Base-by-base conservation (phyloP, 2,329 filamentous ascomycete species). In the Pseudogymnoascus sp. region DNA sequence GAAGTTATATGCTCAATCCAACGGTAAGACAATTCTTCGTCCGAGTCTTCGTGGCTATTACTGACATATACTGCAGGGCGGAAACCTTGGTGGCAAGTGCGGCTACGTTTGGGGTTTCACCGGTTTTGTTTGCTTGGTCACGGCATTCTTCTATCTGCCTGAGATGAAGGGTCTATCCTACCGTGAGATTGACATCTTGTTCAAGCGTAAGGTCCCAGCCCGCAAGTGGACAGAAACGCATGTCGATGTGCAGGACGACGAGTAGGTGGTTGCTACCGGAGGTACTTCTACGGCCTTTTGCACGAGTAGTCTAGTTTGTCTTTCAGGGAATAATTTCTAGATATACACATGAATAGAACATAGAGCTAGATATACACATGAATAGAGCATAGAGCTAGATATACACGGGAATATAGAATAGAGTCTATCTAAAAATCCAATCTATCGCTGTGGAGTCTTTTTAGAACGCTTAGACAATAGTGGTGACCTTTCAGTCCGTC, bases 1-100 rank as follows among this genome's bases (percentile, higher is more conserved):
- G 77, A 9, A 81, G 77, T 64, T 84, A 79, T 67, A 82, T 86
- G 80, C 82, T 86, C 64, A 86, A 86, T 77, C 72, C 78, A 1
- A 74, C 71, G 2, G 77, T 76, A 74, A 66, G 75, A 57, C 47
- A 43, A 6, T 65, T 30, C 14, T 22, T 59, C 15, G 15, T 33
- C 9, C 35, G 5, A 36, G 7, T 64, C 39, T 8, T 1, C 50
- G 18, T 60, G 2, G 60, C 58, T 59, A 53, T 65, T 61, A 36
- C 71, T 75, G 11, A 77, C 64, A 64, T 62, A 64, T 62, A n/a
- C 14, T 47, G 9, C 22, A 47, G 41, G 41, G 41, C 22, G 39
- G 39, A 43, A 43, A 43, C 39, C 39, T 43, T 25, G 39, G 39
- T 4, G 39, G 39, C 6, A 43, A 43, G 39, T 43, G 39, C 20